Percentiles rank a stretch among this genome's conserved stretches.
phyloP scores from a whole-genome alignment of 1,284 basidiomycete genomes.

The Ceratobasidium theobromae region DNA sequence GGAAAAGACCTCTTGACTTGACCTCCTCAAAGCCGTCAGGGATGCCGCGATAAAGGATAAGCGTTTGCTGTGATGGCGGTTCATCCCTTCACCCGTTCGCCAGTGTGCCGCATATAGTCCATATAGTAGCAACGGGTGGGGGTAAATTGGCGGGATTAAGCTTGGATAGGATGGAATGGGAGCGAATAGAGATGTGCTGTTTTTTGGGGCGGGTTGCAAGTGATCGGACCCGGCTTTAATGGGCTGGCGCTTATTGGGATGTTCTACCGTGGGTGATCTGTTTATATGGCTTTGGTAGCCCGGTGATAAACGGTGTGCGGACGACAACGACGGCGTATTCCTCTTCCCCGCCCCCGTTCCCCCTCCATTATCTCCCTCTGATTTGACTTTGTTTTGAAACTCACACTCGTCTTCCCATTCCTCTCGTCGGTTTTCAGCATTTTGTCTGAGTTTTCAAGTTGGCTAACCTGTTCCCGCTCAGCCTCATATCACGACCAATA shows the following conservation, averaged over 20 bases:
- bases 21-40: too few species aligned
- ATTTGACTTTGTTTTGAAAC: neutral
- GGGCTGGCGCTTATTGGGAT: constrained; percentile 2
- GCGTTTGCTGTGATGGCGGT: too few species aligned
- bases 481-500: constrained; percentile 29
- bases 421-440: constrained; percentile 10
- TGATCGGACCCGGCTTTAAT: too few species aligned
- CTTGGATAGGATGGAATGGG: too few species aligned
- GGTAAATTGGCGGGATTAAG: too few species aligned
- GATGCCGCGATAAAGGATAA: too few species aligned
- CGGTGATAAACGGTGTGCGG: constrained; percentile 1
- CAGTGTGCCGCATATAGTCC: too few species aligned
- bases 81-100: too few species aligned
- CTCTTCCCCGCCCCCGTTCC: neutral
- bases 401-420: constrained; percentile 14
- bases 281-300: constrained; percentile 25
- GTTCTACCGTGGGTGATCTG: neutral
- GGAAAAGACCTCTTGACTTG: too few species aligned
- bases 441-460: neutral
- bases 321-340: constrained; percentile 16
- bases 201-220: too few species aligned
- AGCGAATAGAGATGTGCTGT: too few species aligned
- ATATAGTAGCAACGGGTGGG: too few species aligned
- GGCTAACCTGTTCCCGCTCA: neutral
- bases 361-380: neutral